Conservation (phyloP, 176 grass and related monocot species). For the Elymus sibiricus region DNA sequence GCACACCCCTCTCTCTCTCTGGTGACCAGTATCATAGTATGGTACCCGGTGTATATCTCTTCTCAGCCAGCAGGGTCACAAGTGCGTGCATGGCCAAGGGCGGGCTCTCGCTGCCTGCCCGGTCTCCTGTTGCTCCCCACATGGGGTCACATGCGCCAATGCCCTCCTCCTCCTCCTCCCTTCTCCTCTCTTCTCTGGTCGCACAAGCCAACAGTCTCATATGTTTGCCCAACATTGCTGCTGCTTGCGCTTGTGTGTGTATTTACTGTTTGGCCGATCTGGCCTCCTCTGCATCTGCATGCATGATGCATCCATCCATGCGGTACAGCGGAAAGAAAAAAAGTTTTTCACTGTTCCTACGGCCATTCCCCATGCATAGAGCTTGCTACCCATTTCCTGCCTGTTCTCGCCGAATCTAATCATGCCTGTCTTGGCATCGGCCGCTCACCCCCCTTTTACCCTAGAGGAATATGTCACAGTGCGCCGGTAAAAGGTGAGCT, state of each 20-base stretch:
- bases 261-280: conserved; percentile 33
- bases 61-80: conserved; percentile 29
- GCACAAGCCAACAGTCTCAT: conserved; percentile 32
- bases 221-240: background rate
- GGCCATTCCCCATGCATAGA: background rate
- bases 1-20: background rate
- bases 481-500: conserved; percentile 41
- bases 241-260: background rate
- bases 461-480: conserved; percentile 31
- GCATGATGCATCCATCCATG: conserved; percentile 23
- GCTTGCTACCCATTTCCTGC: background rate
- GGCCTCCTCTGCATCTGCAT: conserved; percentile 3
- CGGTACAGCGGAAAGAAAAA: background rate
- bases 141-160: conserved; percentile 57
- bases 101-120: conserved; percentile 18
- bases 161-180: background rate
- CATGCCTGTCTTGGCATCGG: conserved; percentile 35
- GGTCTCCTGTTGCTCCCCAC: conserved; percentile 57
- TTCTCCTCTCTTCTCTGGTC: background rate
- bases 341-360: conserved; percentile 2
- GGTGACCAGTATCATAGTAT: background rate
- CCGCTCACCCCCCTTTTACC: conserved; percentile 2
- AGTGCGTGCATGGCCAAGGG: conserved; percentile 27
- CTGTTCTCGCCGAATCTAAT: conserved; percentile 39
- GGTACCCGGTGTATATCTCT: background rate